A percentile compares a stretch with the other conserved stretches of the same genome.
phyloP scores from a whole-genome alignment of 106 monocot genomes.

The Narthecium ossifragum region DNA sequence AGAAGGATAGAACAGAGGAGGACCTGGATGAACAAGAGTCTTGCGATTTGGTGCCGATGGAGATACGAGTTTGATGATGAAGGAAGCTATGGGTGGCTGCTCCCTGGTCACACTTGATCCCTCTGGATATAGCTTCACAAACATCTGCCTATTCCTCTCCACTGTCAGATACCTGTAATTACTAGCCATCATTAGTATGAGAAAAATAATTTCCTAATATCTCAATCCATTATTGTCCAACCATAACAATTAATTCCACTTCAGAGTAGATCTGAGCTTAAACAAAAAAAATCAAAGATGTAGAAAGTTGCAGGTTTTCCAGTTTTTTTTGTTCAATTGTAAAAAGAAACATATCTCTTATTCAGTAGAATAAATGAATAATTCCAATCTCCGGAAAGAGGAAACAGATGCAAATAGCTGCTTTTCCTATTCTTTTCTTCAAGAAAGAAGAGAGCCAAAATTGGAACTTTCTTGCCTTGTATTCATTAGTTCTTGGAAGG shows the following conservation, averaged over 20 bases:
- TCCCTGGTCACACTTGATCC: constrained; percentile 53
- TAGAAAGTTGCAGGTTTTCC: too few species aligned
- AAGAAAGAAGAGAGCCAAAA: background rate
- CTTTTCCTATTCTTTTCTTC: background rate
- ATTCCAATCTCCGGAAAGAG: background rate
- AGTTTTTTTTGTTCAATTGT: too few species aligned
- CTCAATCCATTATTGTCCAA: background rate
- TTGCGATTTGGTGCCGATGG: constrained; percentile 37
- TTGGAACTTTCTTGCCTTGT: background rate
- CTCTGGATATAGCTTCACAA: constrained; percentile 78
- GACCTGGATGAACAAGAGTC: constrained; percentile 79
- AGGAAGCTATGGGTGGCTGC: constrained; percentile 81
- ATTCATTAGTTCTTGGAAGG: background rate
- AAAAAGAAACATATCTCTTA: background rate
- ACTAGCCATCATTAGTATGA: background rate
- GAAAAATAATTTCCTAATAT: background rate
- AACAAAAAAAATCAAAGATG: background rate
- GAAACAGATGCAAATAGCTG: background rate
- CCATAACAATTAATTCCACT: background rate
- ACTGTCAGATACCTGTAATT: constrained; percentile 63
- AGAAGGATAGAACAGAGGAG: background rate
- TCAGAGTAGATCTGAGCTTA: background rate
- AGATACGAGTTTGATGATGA: constrained; percentile 65
- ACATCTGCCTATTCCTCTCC: constrained; percentile 74
- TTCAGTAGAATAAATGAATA: background rate